Percentiles rank a stretch among this genome's conserved stretches.
Evolutionary conservation across 345 rosid species (phyloP).

Genomic region (Rhodamnia argentea): DNA sequence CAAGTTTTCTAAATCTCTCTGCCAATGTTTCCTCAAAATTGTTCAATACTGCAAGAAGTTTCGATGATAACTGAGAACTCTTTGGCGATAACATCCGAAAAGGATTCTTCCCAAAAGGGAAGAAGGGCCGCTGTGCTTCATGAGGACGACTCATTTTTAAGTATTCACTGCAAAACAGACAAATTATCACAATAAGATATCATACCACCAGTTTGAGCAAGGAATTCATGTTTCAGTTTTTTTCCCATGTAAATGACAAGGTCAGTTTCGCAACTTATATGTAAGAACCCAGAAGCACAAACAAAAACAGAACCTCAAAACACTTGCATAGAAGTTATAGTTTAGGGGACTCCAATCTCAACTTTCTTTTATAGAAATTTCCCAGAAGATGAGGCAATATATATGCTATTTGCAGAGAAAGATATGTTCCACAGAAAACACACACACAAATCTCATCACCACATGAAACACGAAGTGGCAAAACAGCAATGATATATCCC

Average conservation of each 20-base stretch:
- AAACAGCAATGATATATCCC: not conserved
- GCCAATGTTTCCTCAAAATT: slow-evolving; percentile 58
- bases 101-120: slow-evolving; percentile 84
- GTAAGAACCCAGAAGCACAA: not conserved
- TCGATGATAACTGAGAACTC: slow-evolving; percentile 56
- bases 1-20: slow-evolving; percentile 50
- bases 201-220: not conserved
- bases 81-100: slow-evolving; percentile 69
- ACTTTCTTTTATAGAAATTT: not conserved
- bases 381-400: not conserved
- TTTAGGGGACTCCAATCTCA: not conserved
- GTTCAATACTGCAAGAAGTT: slow-evolving; percentile 30
- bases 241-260: not conserved
- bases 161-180: slow-evolving; percentile 21
- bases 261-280: not conserved
- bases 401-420: not conserved
- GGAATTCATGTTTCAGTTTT: not conserved
- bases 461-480: not conserved
- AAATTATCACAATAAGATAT: not conserved
- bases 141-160: slow-evolving; percentile 69
- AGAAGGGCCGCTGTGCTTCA: slow-evolving; percentile 60
- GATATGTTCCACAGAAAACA: not conserved
- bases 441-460: not conserved
- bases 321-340: not conserved
- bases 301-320: not conserved